Conservation (phyloP, 345 rosid species). For the Abelmoschus esculentus region DNA sequence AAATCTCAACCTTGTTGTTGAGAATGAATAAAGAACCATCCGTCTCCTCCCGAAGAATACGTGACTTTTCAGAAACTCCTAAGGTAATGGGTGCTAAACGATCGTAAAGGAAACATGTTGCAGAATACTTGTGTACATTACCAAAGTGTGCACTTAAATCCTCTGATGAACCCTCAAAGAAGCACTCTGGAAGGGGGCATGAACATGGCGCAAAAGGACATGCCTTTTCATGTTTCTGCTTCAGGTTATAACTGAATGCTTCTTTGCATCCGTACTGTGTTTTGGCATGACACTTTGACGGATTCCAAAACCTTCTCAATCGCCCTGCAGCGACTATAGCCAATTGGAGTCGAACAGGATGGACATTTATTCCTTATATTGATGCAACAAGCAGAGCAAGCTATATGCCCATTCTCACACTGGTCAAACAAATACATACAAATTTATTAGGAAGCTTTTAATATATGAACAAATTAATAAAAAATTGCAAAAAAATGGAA, state of each 20-base stretch:
- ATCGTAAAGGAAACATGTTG: conserved; percentile 9
- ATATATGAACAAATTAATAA: neutral
- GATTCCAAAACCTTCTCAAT: conserved; percentile 52
- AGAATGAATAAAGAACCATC: conserved; percentile 23
- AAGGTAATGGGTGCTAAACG: neutral
- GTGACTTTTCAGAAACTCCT: conserved; percentile 10
- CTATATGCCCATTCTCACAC: conserved; percentile 69
- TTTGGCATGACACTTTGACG: conserved; percentile 34
- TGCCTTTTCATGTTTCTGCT: conserved; percentile 34
- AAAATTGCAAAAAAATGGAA: neutral
- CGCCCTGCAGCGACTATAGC: conserved; percentile 51
- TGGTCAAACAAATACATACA: conserved; percentile 15
- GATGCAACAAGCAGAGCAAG: conserved; percentile 50
- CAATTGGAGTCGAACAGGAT: conserved; percentile 41
- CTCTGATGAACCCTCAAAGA: conserved; percentile 32
- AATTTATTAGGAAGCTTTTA: neutral
- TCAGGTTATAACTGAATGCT: conserved; percentile 20
- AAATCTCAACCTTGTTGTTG: conserved; percentile 6
- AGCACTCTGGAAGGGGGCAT: conserved; percentile 47
- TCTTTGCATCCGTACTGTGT: conserved; percentile 42
- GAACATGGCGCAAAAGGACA: conserved; percentile 38
- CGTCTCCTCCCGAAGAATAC: conserved; percentile 23
- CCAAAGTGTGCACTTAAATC: conserved; percentile 32
- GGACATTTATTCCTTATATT: conserved; percentile 46
- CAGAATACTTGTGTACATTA: conserved; percentile 26